Evolutionary conservation across 805 yeast species (phyloP).

Genomic region (Trichomonascus vanleenenianus): DNA sequence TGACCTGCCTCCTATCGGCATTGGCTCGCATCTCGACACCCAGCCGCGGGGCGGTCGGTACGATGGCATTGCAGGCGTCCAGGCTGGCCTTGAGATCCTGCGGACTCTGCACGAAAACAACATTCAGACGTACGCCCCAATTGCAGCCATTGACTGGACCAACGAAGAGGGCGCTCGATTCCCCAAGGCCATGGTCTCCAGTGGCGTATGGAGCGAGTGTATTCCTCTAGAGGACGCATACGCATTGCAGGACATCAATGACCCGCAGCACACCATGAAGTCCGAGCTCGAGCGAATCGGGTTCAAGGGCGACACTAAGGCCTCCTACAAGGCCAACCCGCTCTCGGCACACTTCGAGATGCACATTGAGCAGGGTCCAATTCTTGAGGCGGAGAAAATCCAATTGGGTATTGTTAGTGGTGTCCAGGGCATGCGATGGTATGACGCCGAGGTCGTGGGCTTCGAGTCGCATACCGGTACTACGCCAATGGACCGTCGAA

Average conservation of each 20-base stretch:
- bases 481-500: constrained; percentile 53
- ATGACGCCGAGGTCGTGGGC: constrained; percentile 48
- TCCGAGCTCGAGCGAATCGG: constrained; percentile 56
- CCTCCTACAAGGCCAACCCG: constrained; percentile 43
- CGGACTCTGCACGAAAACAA: constrained; percentile 55
- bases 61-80: constrained; percentile 65
- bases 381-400: constrained; percentile 47
- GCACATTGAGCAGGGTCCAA: constrained; percentile 74
- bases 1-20: constrained; percentile 46
- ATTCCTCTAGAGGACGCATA: constrained; percentile 42
- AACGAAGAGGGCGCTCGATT: constrained; percentile 77
- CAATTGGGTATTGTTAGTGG: constrained; percentile 60
- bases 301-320: constrained; percentile 45
- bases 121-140: constrained; percentile 55
- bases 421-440: constrained; percentile 62
- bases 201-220: constrained; percentile 59
- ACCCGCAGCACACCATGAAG: constrained; percentile 36
- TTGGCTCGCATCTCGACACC: constrained; percentile 70
- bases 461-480: constrained; percentile 69
- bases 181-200: constrained; percentile 60
- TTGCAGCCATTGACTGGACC: constrained; percentile 62
- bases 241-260: constrained; percentile 45
- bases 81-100: constrained; percentile 58
- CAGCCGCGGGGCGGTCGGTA: constrained; percentile 76
- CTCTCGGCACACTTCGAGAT: constrained; percentile 64